Evolutionary conservation across 129 eudicot genomes (phyloP).

Genomic region (Saussurea involucrata): DNA sequence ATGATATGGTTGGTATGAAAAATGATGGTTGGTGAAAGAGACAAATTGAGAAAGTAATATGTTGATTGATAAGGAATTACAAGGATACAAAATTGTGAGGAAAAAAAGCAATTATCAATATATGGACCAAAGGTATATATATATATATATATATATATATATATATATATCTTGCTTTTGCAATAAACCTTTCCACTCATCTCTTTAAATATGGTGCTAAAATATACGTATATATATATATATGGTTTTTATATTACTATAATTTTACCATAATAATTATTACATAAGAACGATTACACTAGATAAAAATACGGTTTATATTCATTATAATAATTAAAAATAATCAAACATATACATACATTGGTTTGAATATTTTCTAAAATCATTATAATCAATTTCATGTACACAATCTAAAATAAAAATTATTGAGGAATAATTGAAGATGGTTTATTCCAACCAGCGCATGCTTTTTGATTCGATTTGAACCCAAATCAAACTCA

Average conservation of each 20-base stretch:
- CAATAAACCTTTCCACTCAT: background rate
- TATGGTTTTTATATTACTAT: too few relatives aligned
- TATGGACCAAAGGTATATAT: background rate
- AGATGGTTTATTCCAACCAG: background rate
- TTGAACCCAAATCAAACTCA: background rate
- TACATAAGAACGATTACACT: background rate
- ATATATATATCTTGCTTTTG: constrained; percentile 8
- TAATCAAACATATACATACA: background rate
- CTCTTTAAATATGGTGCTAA: background rate
- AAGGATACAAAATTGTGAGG: background rate
- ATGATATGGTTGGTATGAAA: background rate
- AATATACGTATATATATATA: too few relatives aligned
- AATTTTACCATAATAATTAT: too few relatives aligned
- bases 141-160: too few relatives aligned
- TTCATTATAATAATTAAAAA: too few relatives aligned
- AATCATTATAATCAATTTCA: too few relatives aligned
- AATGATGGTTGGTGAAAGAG: constrained; percentile 16
- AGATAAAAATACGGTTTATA: background rate
- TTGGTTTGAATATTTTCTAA: background rate
- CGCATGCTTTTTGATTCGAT: background rate
- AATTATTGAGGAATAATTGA: background rate
- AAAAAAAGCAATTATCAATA: constrained; percentile 1
- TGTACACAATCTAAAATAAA: background rate
- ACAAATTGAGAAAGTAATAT: constrained; percentile 18
- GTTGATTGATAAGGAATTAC: constrained; percentile 10